A percentile compares a stretch with the other conserved stretches of the same genome.
Evolutionary conservation across 1,139 yeast species (phyloP).

Genomic region (Zhuliangozyma blackwelliae): DNA sequence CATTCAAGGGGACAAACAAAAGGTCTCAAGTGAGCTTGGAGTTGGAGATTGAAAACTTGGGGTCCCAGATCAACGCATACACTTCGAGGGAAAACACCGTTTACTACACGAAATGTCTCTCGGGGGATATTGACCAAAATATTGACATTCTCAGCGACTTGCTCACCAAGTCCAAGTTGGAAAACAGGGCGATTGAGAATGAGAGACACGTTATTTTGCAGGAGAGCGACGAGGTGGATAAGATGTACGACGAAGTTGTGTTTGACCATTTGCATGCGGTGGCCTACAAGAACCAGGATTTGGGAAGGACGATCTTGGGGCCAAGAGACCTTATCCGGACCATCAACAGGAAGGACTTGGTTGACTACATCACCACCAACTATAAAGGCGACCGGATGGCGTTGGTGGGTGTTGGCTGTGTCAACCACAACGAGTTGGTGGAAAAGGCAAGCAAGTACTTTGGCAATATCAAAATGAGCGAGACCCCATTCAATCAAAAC

Average conservation of each 20-base stretch:
- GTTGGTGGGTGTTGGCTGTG: slow-evolving; percentile 91
- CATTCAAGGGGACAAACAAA: slow-evolving; percentile 86
- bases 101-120: slow-evolving; percentile 85
- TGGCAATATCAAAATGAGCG: slow-evolving; percentile 68
- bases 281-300: slow-evolving; percentile 84
- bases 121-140: slow-evolving; percentile 75
- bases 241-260: slow-evolving; percentile 96
- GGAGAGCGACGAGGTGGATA: slow-evolving; percentile 96
- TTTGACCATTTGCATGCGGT: slow-evolving; percentile 95
- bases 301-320: slow-evolving; percentile 96
- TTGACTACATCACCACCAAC: slow-evolving; percentile 74
- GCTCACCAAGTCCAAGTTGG: slow-evolving; percentile 79
- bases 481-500: slow-evolving; percentile 63
- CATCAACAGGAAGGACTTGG: slow-evolving; percentile 72
- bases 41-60: slow-evolving; percentile 91
- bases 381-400: slow-evolving; percentile 98
- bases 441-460: slow-evolving; percentile 70
- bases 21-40: slow-evolving; percentile 85
- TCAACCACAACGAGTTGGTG: slow-evolving; percentile 81
- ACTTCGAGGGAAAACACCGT: slow-evolving; percentile 97
- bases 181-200: slow-evolving; percentile 80
- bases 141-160: slow-evolving; percentile 89
- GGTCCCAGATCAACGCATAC: slow-evolving; percentile 95
- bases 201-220: slow-evolving; percentile 95
- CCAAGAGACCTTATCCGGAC: slow-evolving; percentile 86